A percentile compares a stretch with the other conserved stretches of the same genome.
Evolutionary conservation across 225 moss, liverwort and hornwort genomes (phyloP).

Genomic region (Physcomitrium patens): DNA sequence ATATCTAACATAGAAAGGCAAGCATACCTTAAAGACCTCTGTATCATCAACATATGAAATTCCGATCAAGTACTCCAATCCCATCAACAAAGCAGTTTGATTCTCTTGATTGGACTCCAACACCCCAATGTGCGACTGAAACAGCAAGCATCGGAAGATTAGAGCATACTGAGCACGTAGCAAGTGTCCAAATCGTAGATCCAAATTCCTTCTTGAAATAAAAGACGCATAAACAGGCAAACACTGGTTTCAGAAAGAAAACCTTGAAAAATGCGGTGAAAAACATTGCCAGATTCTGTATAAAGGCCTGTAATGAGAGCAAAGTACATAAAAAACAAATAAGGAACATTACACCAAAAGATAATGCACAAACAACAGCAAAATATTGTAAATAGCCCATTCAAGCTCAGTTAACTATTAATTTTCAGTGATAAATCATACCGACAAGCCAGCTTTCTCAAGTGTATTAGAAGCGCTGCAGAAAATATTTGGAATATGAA

Average conservation of each 20-base stretch:
- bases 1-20: not conserved
- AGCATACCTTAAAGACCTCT: conserved; percentile 92
- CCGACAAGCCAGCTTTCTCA: too few relatives aligned
- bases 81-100: conserved; percentile 82
- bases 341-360: not conserved
- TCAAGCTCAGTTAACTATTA: too few relatives aligned
- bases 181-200: not conserved
- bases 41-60: conserved; percentile 96
- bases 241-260: not conserved
- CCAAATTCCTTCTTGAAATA: not conserved
- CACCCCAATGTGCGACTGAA: conserved; percentile 92
- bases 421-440: too few relatives aligned
- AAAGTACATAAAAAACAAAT: too few relatives aligned
- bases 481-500: too few relatives aligned
- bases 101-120: conserved; percentile 74
- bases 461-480: too few relatives aligned
- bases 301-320: conserved; percentile 70
- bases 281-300: conserved; percentile 91
- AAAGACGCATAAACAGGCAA: not conserved
- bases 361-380: not conserved
- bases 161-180: not conserved
- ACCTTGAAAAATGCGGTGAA: conserved; percentile 98
- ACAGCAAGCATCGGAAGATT: conserved; percentile 10
- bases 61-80: conserved; percentile 91
- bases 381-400: too few relatives aligned